Percentiles rank a stretch among this genome's conserved stretches.
These are phyloP conservation scores for Phytophthora pisi DNA, from an alignment of 352 stramenopile genomes.

Conservation along the genomic window DNA sequence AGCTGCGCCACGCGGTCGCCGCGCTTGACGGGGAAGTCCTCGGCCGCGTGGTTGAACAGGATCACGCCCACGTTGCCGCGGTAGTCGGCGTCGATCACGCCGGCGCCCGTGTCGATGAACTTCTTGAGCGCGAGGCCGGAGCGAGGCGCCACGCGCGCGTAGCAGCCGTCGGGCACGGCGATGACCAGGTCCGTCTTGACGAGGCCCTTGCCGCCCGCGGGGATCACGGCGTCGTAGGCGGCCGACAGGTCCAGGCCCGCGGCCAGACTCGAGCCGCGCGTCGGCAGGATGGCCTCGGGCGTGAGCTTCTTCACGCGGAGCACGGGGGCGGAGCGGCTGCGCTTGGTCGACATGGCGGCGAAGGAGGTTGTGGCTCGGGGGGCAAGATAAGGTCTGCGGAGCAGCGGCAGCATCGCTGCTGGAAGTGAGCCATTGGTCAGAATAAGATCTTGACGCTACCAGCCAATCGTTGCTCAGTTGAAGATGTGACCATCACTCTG, in stretches of 20 bases:
- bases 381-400: constrained; percentile 6
- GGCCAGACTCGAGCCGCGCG: constrained; percentile 74
- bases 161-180: constrained; percentile 94
- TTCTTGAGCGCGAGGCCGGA: constrained; percentile 98
- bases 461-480: not conserved
- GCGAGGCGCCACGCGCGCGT: constrained; percentile 93
- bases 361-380: not conserved
- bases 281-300: constrained; percentile 79
- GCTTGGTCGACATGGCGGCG: constrained; percentile 32
- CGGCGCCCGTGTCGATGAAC: constrained; percentile 97
- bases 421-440: not conserved
- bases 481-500: not conserved
- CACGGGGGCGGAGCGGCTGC: constrained; percentile 36
- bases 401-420: not conserved
- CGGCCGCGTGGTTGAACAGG: constrained; percentile 97
- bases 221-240: constrained; percentile 90
- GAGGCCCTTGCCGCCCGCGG: constrained; percentile 92
- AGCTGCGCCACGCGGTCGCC: constrained; percentile 98
- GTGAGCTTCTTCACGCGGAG: constrained; percentile 89
- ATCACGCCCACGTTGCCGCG: constrained; percentile 98
- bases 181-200: constrained; percentile 98
- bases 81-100: constrained; percentile 98
- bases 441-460: not conserved
- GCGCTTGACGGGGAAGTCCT: constrained; percentile 94
- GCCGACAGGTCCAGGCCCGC: constrained; percentile 87